Percentiles rank a stretch among this genome's conserved stretches.
Evolutionary conservation across 768 basidiomycete genomes (phyloP).

Genomic region (Mycena capillaripes): DNA sequence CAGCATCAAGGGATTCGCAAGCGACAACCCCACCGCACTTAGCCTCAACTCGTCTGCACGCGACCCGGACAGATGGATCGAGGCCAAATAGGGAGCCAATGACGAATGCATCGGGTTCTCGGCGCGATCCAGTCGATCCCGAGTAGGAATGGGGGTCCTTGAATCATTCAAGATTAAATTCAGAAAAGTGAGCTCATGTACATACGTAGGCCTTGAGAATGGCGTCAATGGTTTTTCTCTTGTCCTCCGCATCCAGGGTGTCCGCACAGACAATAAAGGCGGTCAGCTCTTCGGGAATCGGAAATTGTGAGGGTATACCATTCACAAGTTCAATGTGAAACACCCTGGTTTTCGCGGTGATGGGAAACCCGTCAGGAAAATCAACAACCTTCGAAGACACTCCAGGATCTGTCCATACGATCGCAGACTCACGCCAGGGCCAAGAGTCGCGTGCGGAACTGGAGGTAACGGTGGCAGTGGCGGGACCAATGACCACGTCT

Average conservation of each 20-base stretch:
- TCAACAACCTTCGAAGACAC: too few species aligned
- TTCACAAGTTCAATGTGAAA: constrained; percentile 16
- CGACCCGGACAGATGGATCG: too few species aligned
- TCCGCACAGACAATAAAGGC: constrained; percentile 13
- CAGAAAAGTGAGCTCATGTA: not conserved
- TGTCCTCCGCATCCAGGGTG: not conserved
- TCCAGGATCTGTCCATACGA: too few species aligned
- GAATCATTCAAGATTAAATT: not conserved
- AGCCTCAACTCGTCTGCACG: constrained; percentile 2
- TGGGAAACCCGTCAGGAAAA: constrained; percentile 8
- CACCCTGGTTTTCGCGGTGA: constrained; percentile 12
- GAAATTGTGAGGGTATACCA: too few species aligned
- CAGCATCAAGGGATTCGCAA: constrained; percentile 8
- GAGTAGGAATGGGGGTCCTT: constrained; percentile 14
- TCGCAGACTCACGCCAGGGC: too few species aligned
- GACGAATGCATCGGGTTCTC: not conserved
- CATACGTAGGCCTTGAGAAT: constrained; percentile 17
- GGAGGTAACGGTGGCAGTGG: not conserved
- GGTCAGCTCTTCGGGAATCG: constrained; percentile 8
- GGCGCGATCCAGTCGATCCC: constrained; percentile 1
- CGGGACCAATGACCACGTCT: constrained; percentile 13
- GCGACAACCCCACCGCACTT: constrained; percentile 7
- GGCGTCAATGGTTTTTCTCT: constrained; percentile 10
- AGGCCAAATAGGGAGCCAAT: constrained; percentile 7
- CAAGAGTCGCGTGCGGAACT: too few species aligned